These are phyloP conservation scores for Fusarium sp. DNA, from an alignment of 2,329 filamentous ascomycete species.

Conservation along the genomic window DNA sequence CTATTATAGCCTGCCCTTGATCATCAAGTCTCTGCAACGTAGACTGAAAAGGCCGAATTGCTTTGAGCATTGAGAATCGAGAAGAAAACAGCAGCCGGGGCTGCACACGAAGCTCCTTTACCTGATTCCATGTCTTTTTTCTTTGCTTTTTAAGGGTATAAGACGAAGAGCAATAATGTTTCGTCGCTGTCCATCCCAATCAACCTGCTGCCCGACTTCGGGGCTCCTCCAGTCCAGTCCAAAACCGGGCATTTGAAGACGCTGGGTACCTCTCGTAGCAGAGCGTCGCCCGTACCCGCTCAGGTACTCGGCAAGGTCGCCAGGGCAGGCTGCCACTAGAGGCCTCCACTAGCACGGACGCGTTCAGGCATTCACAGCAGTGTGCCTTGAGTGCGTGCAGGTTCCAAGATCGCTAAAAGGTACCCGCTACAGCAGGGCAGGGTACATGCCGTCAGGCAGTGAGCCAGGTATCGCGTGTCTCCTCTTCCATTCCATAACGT, in stretches of 20 bases:
- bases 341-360: slow-evolving; percentile 2
- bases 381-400: slow-evolving; percentile 19
- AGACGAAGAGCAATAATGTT: no score
- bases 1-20: no score
- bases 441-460: background rate
- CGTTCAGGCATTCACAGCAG: slow-evolving; percentile 20
- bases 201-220: slow-evolving; percentile 2
- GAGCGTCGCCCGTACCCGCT: background rate
- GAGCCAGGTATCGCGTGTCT: slow-evolving; percentile 10
- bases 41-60: no score
- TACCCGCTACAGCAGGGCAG: background rate
- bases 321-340: slow-evolving; percentile 1
- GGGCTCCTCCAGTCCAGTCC: background rate
- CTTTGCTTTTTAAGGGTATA: no score
- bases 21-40: no score
- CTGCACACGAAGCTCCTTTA: no score
- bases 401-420: background rate
- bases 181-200: no score
- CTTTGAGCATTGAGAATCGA: no score
- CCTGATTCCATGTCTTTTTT: no score
- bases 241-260: background rate
- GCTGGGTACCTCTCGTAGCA: background rate
- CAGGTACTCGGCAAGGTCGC: slow-evolving; percentile 8
- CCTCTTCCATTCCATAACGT: slow-evolving; percentile 24
- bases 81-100: no score